A percentile compares a stretch with the other conserved stretches of the same genome.
Evolutionary conservation across 164 flowering plant species (phyloP).

Genomic region (Santalum album): DNA sequence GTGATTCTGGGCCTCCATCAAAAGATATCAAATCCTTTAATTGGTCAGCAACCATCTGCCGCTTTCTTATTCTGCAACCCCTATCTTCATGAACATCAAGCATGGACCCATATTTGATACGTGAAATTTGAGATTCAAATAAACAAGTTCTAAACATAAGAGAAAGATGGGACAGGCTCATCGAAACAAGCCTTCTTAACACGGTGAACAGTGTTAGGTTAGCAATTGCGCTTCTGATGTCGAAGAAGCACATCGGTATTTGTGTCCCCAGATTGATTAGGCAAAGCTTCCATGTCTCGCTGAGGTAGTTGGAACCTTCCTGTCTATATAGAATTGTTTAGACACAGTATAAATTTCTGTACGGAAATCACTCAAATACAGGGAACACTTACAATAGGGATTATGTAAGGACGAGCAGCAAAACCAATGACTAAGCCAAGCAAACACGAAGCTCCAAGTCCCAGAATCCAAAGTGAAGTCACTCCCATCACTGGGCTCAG

Average conservation of each 20-base stretch:
- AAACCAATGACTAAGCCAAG: conserved; percentile 43
- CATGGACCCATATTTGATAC: conserved; percentile 21
- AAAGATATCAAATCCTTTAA: conserved; percentile 45
- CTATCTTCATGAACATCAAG: conserved; percentile 27
- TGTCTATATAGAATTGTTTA: conserved; percentile 47
- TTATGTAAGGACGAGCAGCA: conserved; percentile 35
- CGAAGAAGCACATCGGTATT: conserved; percentile 54
- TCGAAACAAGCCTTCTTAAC: conserved; percentile 23
- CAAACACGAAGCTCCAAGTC: conserved; percentile 36
- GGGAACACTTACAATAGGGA: conserved; percentile 39
- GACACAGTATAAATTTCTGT: conserved; percentile 9
- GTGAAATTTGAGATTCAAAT: conserved; percentile 12
- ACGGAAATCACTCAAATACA: background rate
- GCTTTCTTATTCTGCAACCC: conserved; percentile 12
- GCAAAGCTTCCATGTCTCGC: conserved; percentile 66
- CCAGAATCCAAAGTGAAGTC: conserved; percentile 22
- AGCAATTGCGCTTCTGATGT: conserved; percentile 74
- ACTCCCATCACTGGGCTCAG: conserved; percentile 35
- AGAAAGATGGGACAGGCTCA: conserved; percentile 38
- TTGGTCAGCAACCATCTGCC: conserved; percentile 22
- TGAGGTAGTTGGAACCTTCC: conserved; percentile 30
- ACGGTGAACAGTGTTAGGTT: conserved; percentile 24
- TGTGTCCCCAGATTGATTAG: conserved; percentile 61
- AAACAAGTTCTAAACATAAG: conserved; percentile 34
- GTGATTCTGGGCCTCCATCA: conserved; percentile 22